Evolutionary conservation across 148 eudicot genomes (phyloP).

Genomic region (Salicornia ramosissima): DNA sequence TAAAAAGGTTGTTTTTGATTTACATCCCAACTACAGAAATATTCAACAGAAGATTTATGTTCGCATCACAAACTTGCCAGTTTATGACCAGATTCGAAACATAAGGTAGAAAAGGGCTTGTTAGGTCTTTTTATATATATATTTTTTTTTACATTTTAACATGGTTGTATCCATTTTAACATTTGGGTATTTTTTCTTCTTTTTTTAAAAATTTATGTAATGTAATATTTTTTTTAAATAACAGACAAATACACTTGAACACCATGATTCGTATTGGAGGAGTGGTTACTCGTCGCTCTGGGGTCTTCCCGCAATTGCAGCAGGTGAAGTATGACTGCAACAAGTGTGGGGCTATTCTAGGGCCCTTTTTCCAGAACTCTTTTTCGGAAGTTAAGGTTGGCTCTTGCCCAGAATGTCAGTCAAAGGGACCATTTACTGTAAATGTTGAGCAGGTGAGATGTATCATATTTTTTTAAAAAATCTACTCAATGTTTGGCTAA

Average conservation of each 20-base stretch:
- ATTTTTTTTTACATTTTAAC: slow-evolving; percentile 4
- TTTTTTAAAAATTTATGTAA: no score
- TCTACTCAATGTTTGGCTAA: background rate
- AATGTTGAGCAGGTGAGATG: slow-evolving; percentile 78
- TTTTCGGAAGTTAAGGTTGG: slow-evolving; percentile 96
- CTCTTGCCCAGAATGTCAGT: slow-evolving; percentile 97
- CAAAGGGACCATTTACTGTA: slow-evolving; percentile 92
- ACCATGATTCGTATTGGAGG: slow-evolving; percentile 98
- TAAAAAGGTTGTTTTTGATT: slow-evolving; percentile 69
- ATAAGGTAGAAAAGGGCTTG: slow-evolving; percentile 48
- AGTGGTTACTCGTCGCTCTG: slow-evolving; percentile 92
- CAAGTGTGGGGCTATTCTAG: slow-evolving; percentile 82
- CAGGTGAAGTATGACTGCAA: slow-evolving; percentile 95
- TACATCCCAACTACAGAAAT: slow-evolving; percentile 81
- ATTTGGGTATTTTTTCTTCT: no score
- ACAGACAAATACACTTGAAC: slow-evolving; percentile 92
- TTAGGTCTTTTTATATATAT: background rate
- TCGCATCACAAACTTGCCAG: slow-evolving; percentile 81
- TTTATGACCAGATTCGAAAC: slow-evolving; percentile 91
- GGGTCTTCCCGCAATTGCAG: slow-evolving; percentile 93
- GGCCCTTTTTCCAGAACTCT: slow-evolving; percentile 92
- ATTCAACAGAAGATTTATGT: slow-evolving; percentile 87
- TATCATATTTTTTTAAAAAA: background rate
- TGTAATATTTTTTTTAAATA: background rate
- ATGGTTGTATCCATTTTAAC: no score